Evolutionary conservation across 345 rosid species (phyloP).

Genomic region (Citrus glauca): DNA sequence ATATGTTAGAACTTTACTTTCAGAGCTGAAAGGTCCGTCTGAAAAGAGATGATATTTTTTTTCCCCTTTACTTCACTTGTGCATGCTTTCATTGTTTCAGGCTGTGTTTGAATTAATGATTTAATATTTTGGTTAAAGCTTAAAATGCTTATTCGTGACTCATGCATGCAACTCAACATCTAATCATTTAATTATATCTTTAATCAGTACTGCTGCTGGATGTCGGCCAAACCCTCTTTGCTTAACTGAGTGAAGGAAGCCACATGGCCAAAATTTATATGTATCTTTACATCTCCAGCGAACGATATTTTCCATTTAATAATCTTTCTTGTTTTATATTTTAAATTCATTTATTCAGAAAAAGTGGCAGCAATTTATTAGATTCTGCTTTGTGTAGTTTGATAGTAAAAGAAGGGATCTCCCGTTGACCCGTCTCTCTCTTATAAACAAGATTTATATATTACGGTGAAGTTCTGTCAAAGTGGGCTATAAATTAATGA

Average conservation of each 20-base stretch:
- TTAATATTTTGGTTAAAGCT: conserved; percentile 14
- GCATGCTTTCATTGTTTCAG: no score
- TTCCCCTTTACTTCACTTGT: no score
- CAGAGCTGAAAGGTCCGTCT: no score
- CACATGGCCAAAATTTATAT: conserved; percentile 3
- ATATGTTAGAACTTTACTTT: no score
- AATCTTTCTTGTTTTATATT: not conserved
- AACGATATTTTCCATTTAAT: not conserved
- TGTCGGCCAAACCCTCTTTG: conserved; percentile 19
- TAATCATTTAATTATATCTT: conserved; percentile 11
- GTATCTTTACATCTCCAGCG: not conserved
- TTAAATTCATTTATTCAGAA: not conserved
- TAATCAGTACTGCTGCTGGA: not conserved
- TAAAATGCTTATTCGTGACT: conserved; percentile 20
- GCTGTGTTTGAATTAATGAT: no score
- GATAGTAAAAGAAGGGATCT: not conserved
- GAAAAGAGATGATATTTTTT: no score
- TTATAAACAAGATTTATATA: no score
- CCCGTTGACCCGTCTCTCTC: not conserved
- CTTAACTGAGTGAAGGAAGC: conserved; percentile 2
- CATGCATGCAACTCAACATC: conserved; percentile 24
- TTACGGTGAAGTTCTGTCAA: not conserved
- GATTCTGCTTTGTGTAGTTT: not conserved
- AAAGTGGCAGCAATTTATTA: not conserved
- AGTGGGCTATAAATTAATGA: not conserved